phyloP scores from a whole-genome alignment of 805 yeast genomes.

The Wickerhamomyces queroliae region DNA sequence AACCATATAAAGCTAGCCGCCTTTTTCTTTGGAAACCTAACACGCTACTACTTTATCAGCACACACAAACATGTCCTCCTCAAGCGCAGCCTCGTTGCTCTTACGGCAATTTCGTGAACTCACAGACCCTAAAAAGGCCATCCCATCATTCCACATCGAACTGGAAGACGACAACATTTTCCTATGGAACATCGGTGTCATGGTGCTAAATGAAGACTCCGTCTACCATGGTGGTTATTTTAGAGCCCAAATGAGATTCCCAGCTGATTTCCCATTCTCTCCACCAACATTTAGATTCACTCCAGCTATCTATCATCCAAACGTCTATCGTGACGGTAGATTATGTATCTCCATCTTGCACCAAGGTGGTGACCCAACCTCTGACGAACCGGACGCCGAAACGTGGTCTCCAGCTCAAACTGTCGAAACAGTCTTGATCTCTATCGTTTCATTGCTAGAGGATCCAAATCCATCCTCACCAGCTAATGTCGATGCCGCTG shows the following conservation, averaged over 20 bases:
- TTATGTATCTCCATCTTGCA: slow-evolving; percentile 91
- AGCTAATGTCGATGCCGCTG: slow-evolving; percentile 94
- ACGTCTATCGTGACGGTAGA: slow-evolving; percentile 89
- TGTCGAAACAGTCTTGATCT: slow-evolving; percentile 84
- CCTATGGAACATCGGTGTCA: slow-evolving; percentile 81
- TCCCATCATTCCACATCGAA: slow-evolving; percentile 66
- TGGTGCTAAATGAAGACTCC: slow-evolving; percentile 86
- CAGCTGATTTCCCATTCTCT: slow-evolving; percentile 81
- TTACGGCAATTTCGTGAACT: slow-evolving; percentile 93
- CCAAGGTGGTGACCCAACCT: slow-evolving; percentile 83
- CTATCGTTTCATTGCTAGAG: slow-evolving; percentile 84
- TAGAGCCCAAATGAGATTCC: slow-evolving; percentile 91
- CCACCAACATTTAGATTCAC: slow-evolving; percentile 93
- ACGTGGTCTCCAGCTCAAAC: slow-evolving; percentile 94
- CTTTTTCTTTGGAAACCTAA: no score
- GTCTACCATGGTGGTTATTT: slow-evolving; percentile 92
- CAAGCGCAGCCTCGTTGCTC: slow-evolving; percentile 70
- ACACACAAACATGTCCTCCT: slow-evolving; percentile 15
- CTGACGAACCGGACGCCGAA: slow-evolving; percentile 89
- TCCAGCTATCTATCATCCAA: slow-evolving; percentile 92
- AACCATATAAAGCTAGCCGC: no score
- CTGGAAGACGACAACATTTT: slow-evolving; percentile 58
- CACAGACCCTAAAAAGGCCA: slow-evolving; percentile 85
- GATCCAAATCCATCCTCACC: slow-evolving; percentile 94
- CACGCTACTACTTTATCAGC: no score